Base-by-base conservation (phyloP, 2,329 filamentous ascomycete genomes). In the Fusarium sarcochroum region DNA sequence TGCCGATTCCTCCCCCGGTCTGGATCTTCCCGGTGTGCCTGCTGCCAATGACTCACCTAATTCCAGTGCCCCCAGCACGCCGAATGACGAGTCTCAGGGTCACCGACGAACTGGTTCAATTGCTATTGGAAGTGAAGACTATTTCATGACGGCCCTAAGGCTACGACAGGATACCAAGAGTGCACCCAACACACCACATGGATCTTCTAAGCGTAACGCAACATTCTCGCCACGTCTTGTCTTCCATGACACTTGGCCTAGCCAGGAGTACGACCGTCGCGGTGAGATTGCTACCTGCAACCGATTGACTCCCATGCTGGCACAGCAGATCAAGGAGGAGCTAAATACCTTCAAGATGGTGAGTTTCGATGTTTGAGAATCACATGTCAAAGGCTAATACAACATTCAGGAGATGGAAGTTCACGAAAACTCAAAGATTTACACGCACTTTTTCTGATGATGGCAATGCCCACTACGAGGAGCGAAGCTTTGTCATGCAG, bases 271-370 rank as follows among this genome's bases (percentile, higher is more conserved):
- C 76, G 96, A 99, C 79, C 92, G 96, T 66, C 90, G 96, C 54
- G 96, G 96, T 55, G 96, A 99, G 64, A 92, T 98, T 81, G 94
- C 96, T 13, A 99, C 96, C 2, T 99, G 96, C 88, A 99, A 99
- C 78, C 93, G 95, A 70, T 86, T 99, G 72, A 99, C 96, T 48
- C 96, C 96, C 14, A 94, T 98, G 87, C 88, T 99, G 68, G 96
- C 96, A 45, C 96, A 99, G 82, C 96, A 99, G 80, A 99, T 99
- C 83, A 98, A 98, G 83, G 96, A 99, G 83, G 96, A 99, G 83
- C 88, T 99, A 73, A 99, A 99, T 83, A 97, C 91, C 73, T 99
- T 99, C 86, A 99, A 99, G 81, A 99, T 99, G 96, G 76, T 78
- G 46, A 46, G 73, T 68, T 25, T 13, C 18, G 6, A 44, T 1